Evolutionary conservation across 345 rosid genomes (phyloP).

Genomic region (Mallotus nudiflorus): DNA sequence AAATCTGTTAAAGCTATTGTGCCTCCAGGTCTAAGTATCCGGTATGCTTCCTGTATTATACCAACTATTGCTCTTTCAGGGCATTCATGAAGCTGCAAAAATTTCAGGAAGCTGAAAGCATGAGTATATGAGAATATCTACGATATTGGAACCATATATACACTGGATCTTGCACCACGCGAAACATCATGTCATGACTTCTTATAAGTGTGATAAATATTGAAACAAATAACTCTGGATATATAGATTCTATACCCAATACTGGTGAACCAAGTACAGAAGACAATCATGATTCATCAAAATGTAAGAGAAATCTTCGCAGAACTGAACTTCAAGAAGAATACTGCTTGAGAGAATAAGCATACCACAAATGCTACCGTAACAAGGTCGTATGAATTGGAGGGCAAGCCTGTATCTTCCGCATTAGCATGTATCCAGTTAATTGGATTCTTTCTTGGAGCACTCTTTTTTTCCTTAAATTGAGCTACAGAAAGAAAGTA

Average conservation of each 20-base stretch:
- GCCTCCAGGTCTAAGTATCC: conserved; percentile 60
- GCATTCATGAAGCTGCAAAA: conserved; percentile 67
- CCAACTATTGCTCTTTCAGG: conserved; percentile 53
- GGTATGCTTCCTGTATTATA: conserved; percentile 45
- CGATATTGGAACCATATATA: no score
- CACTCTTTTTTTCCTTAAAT: conserved; percentile 46
- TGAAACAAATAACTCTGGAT: no score
- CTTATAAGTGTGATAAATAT: no score
- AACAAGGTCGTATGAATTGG: conserved; percentile 53
- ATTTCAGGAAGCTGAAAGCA: neutral
- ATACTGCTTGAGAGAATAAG: neutral
- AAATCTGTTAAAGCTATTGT: conserved; percentile 53
- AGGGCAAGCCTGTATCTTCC: conserved; percentile 60
- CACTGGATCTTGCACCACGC: no score
- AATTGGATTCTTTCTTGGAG: conserved; percentile 39
- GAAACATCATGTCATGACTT: no score
- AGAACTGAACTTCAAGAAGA: no score
- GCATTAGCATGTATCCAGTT: conserved; percentile 62
- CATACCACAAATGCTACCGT: conserved; percentile 54
- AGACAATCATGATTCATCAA: no score
- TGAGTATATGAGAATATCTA: neutral
- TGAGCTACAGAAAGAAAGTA: conserved; percentile 66
- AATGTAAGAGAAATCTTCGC: no score
- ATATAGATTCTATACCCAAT: no score
- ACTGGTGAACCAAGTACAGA: no score